These are phyloP conservation scores for Nematocida minor DNA, from an alignment of 371 early-diverging fungal species.

Conservation along the genomic window DNA sequence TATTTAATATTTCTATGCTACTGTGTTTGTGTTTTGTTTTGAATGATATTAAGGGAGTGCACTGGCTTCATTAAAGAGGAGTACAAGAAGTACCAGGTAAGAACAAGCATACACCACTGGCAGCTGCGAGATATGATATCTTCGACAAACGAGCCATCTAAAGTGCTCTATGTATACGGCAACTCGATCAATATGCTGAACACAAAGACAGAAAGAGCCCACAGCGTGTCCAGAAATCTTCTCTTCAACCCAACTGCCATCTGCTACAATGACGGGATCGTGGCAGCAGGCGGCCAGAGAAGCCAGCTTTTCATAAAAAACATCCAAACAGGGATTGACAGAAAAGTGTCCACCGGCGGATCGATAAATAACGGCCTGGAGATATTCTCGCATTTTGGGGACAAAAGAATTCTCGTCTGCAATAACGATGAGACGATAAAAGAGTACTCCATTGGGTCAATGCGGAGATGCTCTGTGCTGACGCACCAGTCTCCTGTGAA, in stretches of 20 bases:
- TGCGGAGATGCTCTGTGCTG: slow-evolving; percentile 69
- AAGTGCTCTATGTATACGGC: slow-evolving; percentile 51
- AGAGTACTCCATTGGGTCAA: slow-evolving; percentile 71
- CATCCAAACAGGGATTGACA: slow-evolving; percentile 69
- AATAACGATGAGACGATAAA: slow-evolving; percentile 86
- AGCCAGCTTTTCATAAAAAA: slow-evolving; percentile 75
- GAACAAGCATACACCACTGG: slow-evolving; percentile 67
- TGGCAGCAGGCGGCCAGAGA: slow-evolving; percentile 80
- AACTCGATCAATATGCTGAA: slow-evolving; percentile 48
- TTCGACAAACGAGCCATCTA: slow-evolving; percentile 11
- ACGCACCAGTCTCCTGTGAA: slow-evolving; percentile 48
- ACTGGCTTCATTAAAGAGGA: slow-evolving; percentile 36
- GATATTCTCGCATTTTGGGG: slow-evolving; percentile 69
- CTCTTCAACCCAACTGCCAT: slow-evolving; percentile 53
- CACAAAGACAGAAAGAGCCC: slow-evolving; percentile 32
- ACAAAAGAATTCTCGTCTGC: slow-evolving; percentile 70
- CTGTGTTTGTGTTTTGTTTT: slow-evolving; percentile 44
- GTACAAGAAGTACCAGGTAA: slow-evolving; percentile 49
- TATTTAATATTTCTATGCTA: slow-evolving; percentile 12
- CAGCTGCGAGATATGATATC: slow-evolving; percentile 76
- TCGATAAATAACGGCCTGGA: slow-evolving; percentile 80
- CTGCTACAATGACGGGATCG: slow-evolving; percentile 67
- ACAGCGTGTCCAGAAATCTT: slow-evolving; percentile 43
- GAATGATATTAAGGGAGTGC: slow-evolving; percentile 13
- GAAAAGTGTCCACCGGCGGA: slow-evolving; percentile 70